Evolutionary conservation across 441 rosid genomes (phyloP).

Genomic region (Gossypium lobatum): DNA sequence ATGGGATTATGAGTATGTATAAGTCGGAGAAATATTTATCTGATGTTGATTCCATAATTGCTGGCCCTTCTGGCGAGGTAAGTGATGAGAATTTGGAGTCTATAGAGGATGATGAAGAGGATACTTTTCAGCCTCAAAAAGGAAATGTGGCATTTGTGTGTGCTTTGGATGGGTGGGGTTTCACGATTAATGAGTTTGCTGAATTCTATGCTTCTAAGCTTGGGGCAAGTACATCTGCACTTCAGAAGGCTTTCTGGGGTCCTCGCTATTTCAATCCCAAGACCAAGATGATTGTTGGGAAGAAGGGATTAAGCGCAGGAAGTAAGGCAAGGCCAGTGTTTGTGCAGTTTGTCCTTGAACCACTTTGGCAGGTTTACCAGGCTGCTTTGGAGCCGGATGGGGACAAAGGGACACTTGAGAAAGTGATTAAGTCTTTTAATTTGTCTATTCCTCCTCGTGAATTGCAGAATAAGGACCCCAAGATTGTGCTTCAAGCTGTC

Average conservation of each 20-base stretch:
- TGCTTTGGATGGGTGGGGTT: conserved; percentile 97
- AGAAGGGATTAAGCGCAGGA: conserved; percentile 52
- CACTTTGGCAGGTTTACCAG: conserved; percentile 81
- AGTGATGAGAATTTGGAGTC: conserved; percentile 56
- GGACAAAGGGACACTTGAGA: conserved; percentile 49
- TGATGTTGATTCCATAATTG: conserved; percentile 80
- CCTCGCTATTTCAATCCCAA: conserved; percentile 65
- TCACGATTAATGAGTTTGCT: conserved; percentile 65
- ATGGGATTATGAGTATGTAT: conserved; percentile 74
- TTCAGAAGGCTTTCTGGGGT: conserved; percentile 88
- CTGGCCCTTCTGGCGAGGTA: conserved; percentile 44
- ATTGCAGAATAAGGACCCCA: conserved; percentile 81
- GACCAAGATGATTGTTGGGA: conserved; percentile 80
- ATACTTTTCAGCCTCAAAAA: conserved; percentile 90
- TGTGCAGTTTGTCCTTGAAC: conserved; percentile 92
- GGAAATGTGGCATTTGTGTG: conserved; percentile 90
- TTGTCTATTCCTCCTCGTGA: conserved; percentile 68
- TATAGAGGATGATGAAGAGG: conserved; percentile 88
- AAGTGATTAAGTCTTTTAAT: conserved; percentile 68
- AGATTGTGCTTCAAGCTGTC: conserved; percentile 71
- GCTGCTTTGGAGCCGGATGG: conserved; percentile 70
- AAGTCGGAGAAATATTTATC: conserved; percentile 89
- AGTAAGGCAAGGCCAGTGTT: conserved; percentile 80
- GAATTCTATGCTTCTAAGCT: conserved; percentile 75
- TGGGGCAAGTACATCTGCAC: conserved; percentile 54